phyloP scores from a whole-genome alignment of 129 eudicot species.

The Deinandra increscens region DNA sequence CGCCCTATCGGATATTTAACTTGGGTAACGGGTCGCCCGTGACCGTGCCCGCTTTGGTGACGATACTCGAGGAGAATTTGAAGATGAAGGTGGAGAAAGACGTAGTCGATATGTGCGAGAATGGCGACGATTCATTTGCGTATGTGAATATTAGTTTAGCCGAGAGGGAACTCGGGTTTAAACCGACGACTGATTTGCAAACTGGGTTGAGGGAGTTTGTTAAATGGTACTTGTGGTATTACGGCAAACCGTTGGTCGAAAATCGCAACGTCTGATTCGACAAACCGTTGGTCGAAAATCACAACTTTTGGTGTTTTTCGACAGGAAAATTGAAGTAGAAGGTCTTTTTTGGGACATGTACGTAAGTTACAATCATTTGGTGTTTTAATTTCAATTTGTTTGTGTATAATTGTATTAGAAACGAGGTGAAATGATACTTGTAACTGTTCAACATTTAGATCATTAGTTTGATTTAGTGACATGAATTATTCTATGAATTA shows the following conservation, averaged over 20 bases:
- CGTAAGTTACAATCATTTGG: constrained; percentile 31
- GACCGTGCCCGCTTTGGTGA: constrained; percentile 51
- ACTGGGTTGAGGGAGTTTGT: constrained; percentile 70
- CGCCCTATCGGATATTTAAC: constrained; percentile 57
- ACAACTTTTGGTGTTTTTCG: constrained; percentile 14
- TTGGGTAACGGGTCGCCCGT: constrained; percentile 51
- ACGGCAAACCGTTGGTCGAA: constrained; percentile 34
- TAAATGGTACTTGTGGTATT: constrained; percentile 64
- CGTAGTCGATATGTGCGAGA: constrained; percentile 44
- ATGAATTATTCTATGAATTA: neutral
- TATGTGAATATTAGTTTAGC: constrained; percentile 63
- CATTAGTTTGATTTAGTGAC: neutral
- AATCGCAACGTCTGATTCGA: constrained; percentile 16
- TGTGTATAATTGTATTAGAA: constrained; percentile 29
- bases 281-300: constrained; percentile 17
- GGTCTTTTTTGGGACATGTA: constrained; percentile 27
- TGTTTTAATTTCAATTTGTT: constrained; percentile 29
- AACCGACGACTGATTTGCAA: constrained; percentile 67
- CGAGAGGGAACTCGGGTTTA: constrained; percentile 59
- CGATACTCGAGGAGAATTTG: constrained; percentile 58
- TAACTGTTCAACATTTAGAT: constrained; percentile 15
- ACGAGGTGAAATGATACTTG: constrained; percentile 15
- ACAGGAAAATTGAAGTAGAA: constrained; percentile 14
- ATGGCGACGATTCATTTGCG: constrained; percentile 50
- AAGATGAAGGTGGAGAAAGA: constrained; percentile 53